phyloP scores from a whole-genome alignment of 176 grass and related monocot genomes.

The Oryza glumipatula region DNA sequence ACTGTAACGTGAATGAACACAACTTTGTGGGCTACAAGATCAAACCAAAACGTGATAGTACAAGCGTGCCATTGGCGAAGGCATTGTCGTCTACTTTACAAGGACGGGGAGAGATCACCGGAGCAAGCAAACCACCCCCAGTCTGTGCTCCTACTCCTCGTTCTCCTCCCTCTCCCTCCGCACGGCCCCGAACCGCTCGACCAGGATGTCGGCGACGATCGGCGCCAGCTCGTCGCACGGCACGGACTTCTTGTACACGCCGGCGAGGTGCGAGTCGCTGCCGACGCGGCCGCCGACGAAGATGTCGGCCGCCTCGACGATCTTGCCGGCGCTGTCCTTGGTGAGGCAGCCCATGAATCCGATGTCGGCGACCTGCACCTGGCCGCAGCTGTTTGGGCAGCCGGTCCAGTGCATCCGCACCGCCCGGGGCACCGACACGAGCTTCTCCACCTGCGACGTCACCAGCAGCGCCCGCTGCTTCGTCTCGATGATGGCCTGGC shows the following conservation, averaged over 20 bases:
- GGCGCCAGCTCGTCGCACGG: constrained; percentile 84
- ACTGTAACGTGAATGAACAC: constrained; percentile 15
- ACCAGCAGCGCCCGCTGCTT: constrained; percentile 82
- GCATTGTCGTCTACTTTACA: constrained; percentile 39
- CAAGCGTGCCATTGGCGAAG: constrained; percentile 15
- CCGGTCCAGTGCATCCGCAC: constrained; percentile 93
- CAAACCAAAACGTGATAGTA: constrained; percentile 26
- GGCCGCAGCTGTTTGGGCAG: constrained; percentile 84
- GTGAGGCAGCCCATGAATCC: constrained; percentile 94
- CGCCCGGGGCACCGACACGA: constrained; percentile 54
- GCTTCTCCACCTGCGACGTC: constrained; percentile 74
- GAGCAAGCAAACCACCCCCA: neutral
- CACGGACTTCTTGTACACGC: constrained; percentile 81
- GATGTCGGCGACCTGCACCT: constrained; percentile 97
- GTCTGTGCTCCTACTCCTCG: constrained; percentile 50
- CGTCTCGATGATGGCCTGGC: constrained; percentile 94
- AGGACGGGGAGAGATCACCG: neutral
- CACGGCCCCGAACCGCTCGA: constrained; percentile 71
- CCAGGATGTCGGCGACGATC: constrained; percentile 72
- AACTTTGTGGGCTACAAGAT: constrained; percentile 8
- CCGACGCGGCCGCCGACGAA: constrained; percentile 82
- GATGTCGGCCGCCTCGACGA: constrained; percentile 71
- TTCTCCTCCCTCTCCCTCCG: constrained; percentile 76
- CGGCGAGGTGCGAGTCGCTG: constrained; percentile 79
- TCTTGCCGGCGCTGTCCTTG: constrained; percentile 62